Evolutionary conservation across 2,329 filamentous ascomycete species (phyloP).

Genomic region (Penicillium sp.): DNA sequence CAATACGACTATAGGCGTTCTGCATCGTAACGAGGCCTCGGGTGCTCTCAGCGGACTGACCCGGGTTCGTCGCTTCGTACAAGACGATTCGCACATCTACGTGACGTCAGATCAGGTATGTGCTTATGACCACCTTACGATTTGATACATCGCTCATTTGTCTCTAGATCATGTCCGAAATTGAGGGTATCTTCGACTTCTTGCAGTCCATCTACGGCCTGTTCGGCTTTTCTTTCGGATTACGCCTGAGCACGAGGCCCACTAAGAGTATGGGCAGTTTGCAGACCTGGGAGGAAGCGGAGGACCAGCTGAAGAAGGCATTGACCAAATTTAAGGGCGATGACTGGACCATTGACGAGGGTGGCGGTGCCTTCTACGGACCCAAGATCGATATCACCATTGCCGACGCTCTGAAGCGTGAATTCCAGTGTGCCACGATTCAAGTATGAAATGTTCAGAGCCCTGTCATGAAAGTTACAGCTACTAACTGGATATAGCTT

Average conservation of each 20-base stretch:
- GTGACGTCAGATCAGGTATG: too few species aligned
- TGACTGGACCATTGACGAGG: slow-evolving; percentile 85
- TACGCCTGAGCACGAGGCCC: slow-evolving; percentile 85
- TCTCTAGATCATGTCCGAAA: slow-evolving; percentile 60
- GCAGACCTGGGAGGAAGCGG: slow-evolving; percentile 83
- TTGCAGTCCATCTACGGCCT: slow-evolving; percentile 72
- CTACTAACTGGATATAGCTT: neutral
- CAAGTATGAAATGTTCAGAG: slow-evolving; percentile 52
- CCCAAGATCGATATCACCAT: slow-evolving; percentile 98
- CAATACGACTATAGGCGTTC: too few species aligned
- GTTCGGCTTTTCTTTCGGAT: slow-evolving; percentile 83
- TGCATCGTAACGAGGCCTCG: slow-evolving; percentile 93
- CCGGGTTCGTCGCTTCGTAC: slow-evolving; percentile 81
- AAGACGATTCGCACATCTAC: too few species aligned
- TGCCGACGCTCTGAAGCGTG: slow-evolving; percentile 75
- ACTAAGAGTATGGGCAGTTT: slow-evolving; percentile 86
- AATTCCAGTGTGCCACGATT: slow-evolving; percentile 87
- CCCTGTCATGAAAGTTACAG: too few species aligned
- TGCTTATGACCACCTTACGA: too few species aligned
- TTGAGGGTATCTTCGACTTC: slow-evolving; percentile 82
- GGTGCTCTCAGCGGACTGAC: slow-evolving; percentile 87
- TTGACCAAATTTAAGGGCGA: slow-evolving; percentile 71
- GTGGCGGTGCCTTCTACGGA: slow-evolving; percentile 96
- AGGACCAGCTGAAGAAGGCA: slow-evolving; percentile 71
- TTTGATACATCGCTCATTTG: too few species aligned